Evolutionary conservation across 371 early-diverging fungal genomes (phyloP), one percentile per base, ranked within the genome.

Genomic region (Mucor indicus): DNA sequence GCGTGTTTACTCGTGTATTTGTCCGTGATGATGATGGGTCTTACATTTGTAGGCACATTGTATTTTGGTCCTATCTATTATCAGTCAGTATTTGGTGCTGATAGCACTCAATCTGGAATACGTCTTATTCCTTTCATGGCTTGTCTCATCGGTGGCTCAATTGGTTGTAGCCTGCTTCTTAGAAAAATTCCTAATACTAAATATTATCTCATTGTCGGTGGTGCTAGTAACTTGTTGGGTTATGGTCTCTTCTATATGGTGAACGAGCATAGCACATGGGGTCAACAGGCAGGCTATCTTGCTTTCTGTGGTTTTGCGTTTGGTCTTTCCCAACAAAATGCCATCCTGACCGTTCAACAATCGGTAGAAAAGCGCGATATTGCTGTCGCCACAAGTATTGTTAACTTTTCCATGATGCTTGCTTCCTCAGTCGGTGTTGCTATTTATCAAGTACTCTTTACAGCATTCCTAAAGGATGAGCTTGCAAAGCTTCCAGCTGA

Each of bases 51-150:
- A 40, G 77, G 80, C 15, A 72, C 84, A 11, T 55, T 89, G 10
- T 93, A 85, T 56, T 89, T 86, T 61, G 72, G 85, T 9, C 82
- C 90, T 3, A 38, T 81, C 23, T 81, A 72, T 32, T 85, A 79
- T 64, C 75, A 75, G 40, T 29, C 69, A 42, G 72, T 70, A 1
- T 75, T 59, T 53, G 69, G 62, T 20, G 71, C 69, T 1, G 43
- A 57, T 27, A 65, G 67, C 35, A 71, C 62, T 0, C 20, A 50
- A 15, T 70, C 75, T 12, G 75, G 75, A 27, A 38, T 71, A 27
- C 69, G 75, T 17, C 49, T 75, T 8, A 62, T 75, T 22, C 76
- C 76, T 2, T 72, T 59, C 29, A 72, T 76, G 76, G 58, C 51
- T 1, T 51, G 55, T 22, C 38, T 74, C 7, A 74, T 74, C 52